Evolutionary conservation across 805 yeast genomes (phyloP).

Genomic region (Hyphopichia homilentoma): DNA sequence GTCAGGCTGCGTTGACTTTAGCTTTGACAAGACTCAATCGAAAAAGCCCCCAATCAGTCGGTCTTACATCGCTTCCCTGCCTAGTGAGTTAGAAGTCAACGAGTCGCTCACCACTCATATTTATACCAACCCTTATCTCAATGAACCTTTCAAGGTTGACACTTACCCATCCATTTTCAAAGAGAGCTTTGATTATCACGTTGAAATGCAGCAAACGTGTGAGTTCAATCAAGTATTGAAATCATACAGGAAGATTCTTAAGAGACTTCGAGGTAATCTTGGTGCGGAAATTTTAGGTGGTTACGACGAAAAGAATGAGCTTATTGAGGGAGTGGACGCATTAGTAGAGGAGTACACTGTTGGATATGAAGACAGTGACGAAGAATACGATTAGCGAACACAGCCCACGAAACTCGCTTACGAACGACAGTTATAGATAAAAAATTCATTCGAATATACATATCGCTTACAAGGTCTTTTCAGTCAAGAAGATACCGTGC

Average conservation of each 20-base stretch:
- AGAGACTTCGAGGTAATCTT: constrained; percentile 9
- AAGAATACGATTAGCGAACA: neutral
- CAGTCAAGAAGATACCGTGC: constrained; percentile 81
- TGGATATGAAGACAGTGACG: constrained; percentile 22
- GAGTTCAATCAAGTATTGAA: constrained; percentile 24
- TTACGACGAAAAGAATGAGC: constrained; percentile 28
- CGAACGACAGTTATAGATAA: constrained; percentile 32
- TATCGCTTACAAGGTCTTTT: constrained; percentile 58
- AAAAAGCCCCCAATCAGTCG: no score
- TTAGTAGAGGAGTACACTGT: constrained; percentile 29
- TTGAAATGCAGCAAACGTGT: constrained; percentile 23
- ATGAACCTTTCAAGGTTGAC: constrained; percentile 20
- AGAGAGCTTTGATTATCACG: constrained; percentile 5
- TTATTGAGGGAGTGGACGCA: constrained; percentile 30
- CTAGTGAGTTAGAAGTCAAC: neutral
- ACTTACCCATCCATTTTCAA: constrained; percentile 23
- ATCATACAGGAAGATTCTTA: constrained; percentile 19
- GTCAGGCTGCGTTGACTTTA: no score
- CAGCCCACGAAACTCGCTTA: neutral
- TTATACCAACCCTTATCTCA: constrained; percentile 6
- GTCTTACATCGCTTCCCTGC: no score
- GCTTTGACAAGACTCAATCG: no score
- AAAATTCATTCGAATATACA: constrained; percentile 49
- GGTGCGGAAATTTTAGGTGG: neutral
- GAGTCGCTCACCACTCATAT: constrained; percentile 1